These are phyloP conservation scores for Mesostigma viride DNA, from an alignment of 139 green algal genomes.

Conservation along the genomic window DNA sequence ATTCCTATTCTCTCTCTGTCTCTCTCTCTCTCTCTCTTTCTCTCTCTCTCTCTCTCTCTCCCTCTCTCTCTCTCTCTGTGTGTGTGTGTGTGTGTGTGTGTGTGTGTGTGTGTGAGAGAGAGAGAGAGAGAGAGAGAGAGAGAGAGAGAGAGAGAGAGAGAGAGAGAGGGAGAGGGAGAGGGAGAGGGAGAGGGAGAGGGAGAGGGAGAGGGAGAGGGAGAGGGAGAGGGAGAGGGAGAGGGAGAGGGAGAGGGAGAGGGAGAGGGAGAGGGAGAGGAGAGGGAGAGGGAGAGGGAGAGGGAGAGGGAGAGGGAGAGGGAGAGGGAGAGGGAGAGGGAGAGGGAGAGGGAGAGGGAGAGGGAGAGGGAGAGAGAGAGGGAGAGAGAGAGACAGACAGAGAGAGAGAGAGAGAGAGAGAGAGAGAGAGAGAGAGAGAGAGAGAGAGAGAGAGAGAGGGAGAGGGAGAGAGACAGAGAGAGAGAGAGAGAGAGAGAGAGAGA, in stretches of 20 bases:
- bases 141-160: not conserved
- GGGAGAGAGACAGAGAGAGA: too few relatives aligned
- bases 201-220: not conserved
- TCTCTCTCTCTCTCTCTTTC: constrained; percentile 11
- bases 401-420: too few relatives aligned
- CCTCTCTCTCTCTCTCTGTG: constrained; percentile 3
- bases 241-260: not conserved
- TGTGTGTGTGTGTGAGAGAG: too few relatives aligned
- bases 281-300: not conserved
- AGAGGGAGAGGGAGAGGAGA: not conserved
- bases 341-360: not conserved
- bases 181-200: not conserved
- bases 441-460: too few relatives aligned
- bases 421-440: too few relatives aligned
- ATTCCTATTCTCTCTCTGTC: constrained; percentile 23
- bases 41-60: constrained; percentile 12
- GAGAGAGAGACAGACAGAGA: not conserved
- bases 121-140: too few relatives aligned
- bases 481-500: too few relatives aligned
- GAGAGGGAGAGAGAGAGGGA: not conserved
- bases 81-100: too few relatives aligned
- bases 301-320: not conserved
- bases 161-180: not conserved
- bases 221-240: not conserved
- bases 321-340: not conserved